Evolutionary conservation across 2,329 filamentous ascomycete species (phyloP).

Genomic region (Sporothrix curviconia): DNA sequence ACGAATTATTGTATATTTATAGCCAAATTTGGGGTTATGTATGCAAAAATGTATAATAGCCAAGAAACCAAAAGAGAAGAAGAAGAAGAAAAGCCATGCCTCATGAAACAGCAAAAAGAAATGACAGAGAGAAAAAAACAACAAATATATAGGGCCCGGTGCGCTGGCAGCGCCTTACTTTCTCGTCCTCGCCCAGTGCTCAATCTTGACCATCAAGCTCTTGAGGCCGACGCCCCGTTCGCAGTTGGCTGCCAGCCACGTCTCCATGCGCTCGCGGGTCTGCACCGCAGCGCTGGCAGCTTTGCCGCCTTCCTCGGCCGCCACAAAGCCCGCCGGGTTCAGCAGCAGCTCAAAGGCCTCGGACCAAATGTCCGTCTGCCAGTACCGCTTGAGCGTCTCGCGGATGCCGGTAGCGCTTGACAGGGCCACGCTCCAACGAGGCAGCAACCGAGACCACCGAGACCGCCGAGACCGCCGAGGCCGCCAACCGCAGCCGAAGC

Average conservation of each 20-base stretch:
- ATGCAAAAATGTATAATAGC: constrained; percentile 10
- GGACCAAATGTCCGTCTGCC: constrained; percentile 88
- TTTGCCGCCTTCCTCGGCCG: constrained; percentile 48
- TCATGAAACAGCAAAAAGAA: constrained; percentile 8
- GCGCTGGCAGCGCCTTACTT: no score
- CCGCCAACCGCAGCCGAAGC: no score
- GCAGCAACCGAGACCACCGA: constrained; percentile 12
- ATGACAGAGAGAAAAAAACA: constrained; percentile 2
- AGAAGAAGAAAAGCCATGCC: constrained; percentile 6
- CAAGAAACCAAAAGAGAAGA: background rate
- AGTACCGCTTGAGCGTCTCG: constrained; percentile 86
- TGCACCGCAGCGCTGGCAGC: constrained; percentile 63
- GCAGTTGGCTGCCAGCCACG: constrained; percentile 71
- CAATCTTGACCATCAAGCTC: constrained; percentile 58
- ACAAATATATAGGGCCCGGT: background rate
- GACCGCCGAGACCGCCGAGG: background rate
- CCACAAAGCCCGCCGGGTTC: constrained; percentile 66
- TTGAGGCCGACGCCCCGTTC: constrained; percentile 75
- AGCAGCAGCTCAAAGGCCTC: constrained; percentile 78
- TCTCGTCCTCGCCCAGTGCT: constrained; percentile 39
- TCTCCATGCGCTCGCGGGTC: constrained; percentile 74
- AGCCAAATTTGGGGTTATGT: constrained; percentile 9
- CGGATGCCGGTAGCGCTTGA: constrained; percentile 70
- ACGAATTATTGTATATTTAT: background rate
- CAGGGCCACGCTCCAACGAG: constrained; percentile 38